Conservation (phyloP, 2,329 filamentous ascomycete species). For the Arthrobotrys pseudoclavata region DNA sequence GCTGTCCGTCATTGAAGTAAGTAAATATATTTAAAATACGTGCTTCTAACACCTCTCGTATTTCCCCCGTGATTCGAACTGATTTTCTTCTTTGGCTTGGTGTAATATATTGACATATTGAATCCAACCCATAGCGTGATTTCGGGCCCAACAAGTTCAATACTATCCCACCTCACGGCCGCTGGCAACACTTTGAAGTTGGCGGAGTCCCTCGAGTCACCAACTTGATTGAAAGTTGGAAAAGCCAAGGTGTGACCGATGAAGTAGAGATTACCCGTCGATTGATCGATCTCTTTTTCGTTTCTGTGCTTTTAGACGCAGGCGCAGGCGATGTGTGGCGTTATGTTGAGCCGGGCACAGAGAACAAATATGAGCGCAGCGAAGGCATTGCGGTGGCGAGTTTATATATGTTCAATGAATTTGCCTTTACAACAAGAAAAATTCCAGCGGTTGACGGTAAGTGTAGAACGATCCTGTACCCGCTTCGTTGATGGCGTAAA, state of each 20-base stretch:
- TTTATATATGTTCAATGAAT: constrained; percentile 70
- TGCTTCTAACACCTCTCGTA: too few species aligned
- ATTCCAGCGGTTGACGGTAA: constrained; percentile 91
- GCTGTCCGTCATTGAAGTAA: constrained; percentile 88
- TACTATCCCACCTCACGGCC: constrained; percentile 84
- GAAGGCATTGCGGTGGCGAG: constrained; percentile 86
- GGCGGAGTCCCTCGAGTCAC: constrained; percentile 81
- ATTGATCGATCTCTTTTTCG: constrained; percentile 81
- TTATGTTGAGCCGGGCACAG: constrained; percentile 91
- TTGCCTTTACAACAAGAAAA: constrained; percentile 81
- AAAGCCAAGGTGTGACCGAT: constrained; percentile 77
- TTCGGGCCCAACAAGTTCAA: constrained; percentile 76
- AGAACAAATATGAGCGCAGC: constrained; percentile 83
- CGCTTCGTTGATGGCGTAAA: constrained; percentile 74
- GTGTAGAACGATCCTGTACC: constrained; percentile 67
- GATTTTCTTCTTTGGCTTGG: neutral
- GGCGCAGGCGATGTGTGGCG: constrained; percentile 91
- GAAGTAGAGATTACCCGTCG: constrained; percentile 77
- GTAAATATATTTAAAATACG: neutral
- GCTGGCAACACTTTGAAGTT: constrained; percentile 86
- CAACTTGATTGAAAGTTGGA: constrained; percentile 77
- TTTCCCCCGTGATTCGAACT: too few species aligned
- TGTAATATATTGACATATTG: neutral
- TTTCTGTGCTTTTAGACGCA: constrained; percentile 86
- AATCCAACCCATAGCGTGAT: constrained; percentile 72